These are phyloP conservation scores for Podospora tetraspora DNA, from an alignment of 495 filamentous ascomycete genomes.

Conservation along the genomic window DNA sequence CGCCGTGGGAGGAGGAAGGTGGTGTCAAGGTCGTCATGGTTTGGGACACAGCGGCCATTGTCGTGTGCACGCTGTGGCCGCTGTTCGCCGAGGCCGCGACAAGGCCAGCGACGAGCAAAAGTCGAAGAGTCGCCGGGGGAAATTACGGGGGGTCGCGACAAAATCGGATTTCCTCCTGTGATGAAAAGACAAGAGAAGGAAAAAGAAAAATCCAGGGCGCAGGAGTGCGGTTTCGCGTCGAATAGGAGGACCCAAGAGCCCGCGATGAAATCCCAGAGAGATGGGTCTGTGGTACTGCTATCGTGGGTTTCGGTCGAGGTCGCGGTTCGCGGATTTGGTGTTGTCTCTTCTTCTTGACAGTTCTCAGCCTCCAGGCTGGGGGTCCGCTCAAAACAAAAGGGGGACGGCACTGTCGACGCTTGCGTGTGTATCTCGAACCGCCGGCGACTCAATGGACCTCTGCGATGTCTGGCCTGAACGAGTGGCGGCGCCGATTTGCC, in stretches of 20 bases:
- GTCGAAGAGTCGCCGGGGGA: not conserved
- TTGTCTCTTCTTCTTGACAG: not conserved
- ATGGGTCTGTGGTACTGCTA: not conserved
- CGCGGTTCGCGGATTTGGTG: not conserved
- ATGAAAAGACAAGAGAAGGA: slow-evolving; percentile 2
- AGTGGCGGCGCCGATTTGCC: slow-evolving; percentile 11
- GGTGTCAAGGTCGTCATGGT: slow-evolving; percentile 46
- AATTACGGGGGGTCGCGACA: slow-evolving; percentile 10
- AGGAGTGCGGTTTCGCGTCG: not conserved
- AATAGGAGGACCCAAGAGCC: not conserved
- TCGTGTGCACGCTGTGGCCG: slow-evolving; percentile 16
- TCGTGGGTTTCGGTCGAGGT: not conserved
- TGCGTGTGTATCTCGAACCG: not conserved
- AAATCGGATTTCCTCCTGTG: not conserved
- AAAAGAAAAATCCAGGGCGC: not conserved
- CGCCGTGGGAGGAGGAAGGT: slow-evolving; percentile 47
- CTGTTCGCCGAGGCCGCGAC: slow-evolving; percentile 5
- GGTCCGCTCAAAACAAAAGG: not conserved
- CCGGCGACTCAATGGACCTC: slow-evolving; percentile 1
- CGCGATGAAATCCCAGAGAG: not conserved
- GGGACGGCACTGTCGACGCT: not conserved
- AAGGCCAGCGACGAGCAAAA: slow-evolving; percentile 2
- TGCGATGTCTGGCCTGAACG: slow-evolving; percentile 1
- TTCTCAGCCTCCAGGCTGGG: slow-evolving; percentile 1
- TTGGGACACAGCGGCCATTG: slow-evolving; percentile 53